A percentile compares a stretch with the other conserved stretches of the same genome.
Conservation (phyloP, 768 basidiomycete species). For the Porphyrellus cyaneotinctus region DNA sequence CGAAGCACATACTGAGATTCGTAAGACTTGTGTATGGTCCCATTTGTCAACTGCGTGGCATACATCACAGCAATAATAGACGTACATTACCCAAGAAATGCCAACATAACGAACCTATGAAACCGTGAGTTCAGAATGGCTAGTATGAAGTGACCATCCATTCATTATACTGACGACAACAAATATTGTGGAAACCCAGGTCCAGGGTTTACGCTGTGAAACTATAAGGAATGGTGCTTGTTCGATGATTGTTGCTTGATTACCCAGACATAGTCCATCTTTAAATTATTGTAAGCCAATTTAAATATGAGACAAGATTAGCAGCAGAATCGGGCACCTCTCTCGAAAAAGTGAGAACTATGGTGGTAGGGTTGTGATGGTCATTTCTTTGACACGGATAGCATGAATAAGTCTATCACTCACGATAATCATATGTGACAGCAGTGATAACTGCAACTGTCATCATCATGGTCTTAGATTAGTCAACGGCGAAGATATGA, state of each 20-base stretch:
- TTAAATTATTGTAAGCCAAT: neutral
- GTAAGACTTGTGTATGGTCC: neutral
- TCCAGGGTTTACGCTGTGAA: constrained; percentile 1
- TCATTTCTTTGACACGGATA: too few relatives aligned
- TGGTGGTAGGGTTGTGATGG: neutral
- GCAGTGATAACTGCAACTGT: neutral
- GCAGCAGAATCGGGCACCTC: neutral
- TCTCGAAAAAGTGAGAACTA: neutral
- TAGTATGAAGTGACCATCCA: neutral
- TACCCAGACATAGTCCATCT: neutral
- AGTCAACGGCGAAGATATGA: neutral
- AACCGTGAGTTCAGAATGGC: neutral
- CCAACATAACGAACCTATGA: constrained; percentile 5
- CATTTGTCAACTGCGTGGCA: neutral
- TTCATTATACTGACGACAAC: neutral
- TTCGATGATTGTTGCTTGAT: neutral
- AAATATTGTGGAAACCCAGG: constrained; percentile 9
- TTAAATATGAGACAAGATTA: neutral
- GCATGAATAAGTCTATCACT: neutral
- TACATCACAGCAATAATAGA: neutral
- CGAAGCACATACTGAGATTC: neutral
- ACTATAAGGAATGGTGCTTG: neutral
- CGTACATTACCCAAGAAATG: constrained; percentile 2
- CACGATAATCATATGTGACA: neutral
- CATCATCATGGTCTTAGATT: neutral